Evolutionary conservation across 2,329 filamentous ascomycete genomes (phyloP), one percentile per base, ranked within the genome.

Genomic region (Cladosporium austrohemisphaericum): DNA sequence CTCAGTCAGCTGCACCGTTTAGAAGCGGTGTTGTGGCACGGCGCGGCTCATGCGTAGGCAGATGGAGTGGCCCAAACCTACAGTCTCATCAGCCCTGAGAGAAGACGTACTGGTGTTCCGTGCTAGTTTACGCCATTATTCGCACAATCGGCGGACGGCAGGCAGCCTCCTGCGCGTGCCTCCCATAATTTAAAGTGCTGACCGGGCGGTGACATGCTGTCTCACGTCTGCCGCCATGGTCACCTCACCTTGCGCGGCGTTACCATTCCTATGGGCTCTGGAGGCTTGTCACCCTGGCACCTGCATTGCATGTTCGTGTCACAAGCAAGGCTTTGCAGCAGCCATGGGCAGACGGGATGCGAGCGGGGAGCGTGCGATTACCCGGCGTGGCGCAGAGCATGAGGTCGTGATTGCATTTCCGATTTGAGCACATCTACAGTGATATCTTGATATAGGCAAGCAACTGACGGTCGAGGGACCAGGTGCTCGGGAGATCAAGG

Each of bases 221-320:
- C 41, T 45, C 41, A 45, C 31, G 41, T 35, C 29, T 31, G 29
- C 41, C 41, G 40, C 26, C 40, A 28, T 28, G 26, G 40, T 23
- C 26, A 43, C 28, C 29, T 45, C 41, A 26, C 41, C 41, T 45
- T 45, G 29, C 31, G 41, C 41, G 13, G 40, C 41, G 29, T 26
- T 45, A 45, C 41, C 41, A 35, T 35, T 14, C 20, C 20, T 13
- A 31, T 35, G 41, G 41, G 29, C 14, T 26, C 28, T 19, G 19
- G 19, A 35, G 29, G 41, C 41, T 35, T 33, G 41, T 45, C 41
- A 45, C 41, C 41, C 41, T 45, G 41, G 41, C 31, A 35, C 41
- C 20, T 45, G 41, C 41, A 35, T 26, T 26, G 29, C 20, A 9
- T 14, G 20, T 18, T 35, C 41, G 41, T 45, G 41, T 35, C 29